A percentile compares a stretch with the other conserved stretches of the same genome.
phyloP scores from a whole-genome alignment of 768 basidiomycete species.

The Trametes maxima region DNA sequence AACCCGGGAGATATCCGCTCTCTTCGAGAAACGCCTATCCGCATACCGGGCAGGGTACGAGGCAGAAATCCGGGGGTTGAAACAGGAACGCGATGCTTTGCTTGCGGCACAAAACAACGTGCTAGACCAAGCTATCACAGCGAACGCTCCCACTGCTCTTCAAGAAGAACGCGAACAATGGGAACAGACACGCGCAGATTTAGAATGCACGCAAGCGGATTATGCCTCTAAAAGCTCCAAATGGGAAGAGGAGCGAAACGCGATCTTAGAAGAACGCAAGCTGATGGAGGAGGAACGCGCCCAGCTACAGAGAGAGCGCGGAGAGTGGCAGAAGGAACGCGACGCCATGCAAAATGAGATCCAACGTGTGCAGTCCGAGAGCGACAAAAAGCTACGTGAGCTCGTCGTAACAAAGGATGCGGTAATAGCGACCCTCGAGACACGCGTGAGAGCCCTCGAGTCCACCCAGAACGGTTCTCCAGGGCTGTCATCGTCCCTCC shows the following conservation, averaged over 20 bases:
- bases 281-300: neutral
- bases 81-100: conserved; percentile 1
- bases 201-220: neutral
- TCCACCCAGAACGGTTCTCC: neutral
- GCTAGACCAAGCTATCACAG: neutral
- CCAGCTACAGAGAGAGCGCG: neutral
- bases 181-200: neutral
- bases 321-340: neutral
- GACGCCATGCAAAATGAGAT: neutral
- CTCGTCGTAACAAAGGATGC: neutral
- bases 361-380: neutral
- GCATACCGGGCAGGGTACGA: conserved; percentile 5
- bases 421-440: neutral
- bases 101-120: neutral
- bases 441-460: neutral
- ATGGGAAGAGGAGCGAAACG: conserved; percentile 1
- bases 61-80: neutral
- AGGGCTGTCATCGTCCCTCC: neutral
- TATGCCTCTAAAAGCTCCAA: neutral
- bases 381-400: neutral
- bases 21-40: conserved; percentile 9
- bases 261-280: neutral
- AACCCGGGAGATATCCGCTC: neutral
- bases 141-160: neutral
- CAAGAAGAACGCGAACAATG: conserved; percentile 4